Percentiles rank a stretch among this genome's conserved stretches.
Evolutionary conservation across 129 eudicot species (phyloP).

Genomic region (Glebionis coronaria): DNA sequence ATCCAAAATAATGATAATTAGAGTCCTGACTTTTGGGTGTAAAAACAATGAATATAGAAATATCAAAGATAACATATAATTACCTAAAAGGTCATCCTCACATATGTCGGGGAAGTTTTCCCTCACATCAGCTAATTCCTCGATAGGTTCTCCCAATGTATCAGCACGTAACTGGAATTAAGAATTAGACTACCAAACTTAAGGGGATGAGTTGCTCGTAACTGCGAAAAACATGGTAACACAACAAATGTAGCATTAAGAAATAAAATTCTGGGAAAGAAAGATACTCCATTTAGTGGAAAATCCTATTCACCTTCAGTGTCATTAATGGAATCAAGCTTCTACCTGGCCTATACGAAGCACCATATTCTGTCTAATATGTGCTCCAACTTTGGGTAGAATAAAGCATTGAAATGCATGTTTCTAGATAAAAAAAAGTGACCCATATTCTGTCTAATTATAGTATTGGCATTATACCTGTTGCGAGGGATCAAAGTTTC

Average conservation of each 20-base stretch:
- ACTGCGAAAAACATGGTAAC: not conserved
- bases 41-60: not conserved
- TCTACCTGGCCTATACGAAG: no score
- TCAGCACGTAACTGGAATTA: not conserved
- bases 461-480: no score
- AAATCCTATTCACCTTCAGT: no score
- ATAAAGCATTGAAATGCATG: no score
- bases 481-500: no score
- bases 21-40: not conserved
- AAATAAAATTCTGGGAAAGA: not conserved
- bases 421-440: no score
- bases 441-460: no score
- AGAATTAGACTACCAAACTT: not conserved
- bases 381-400: no score
- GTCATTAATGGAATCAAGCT: no score
- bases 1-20: constrained; percentile 1
- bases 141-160: constrained; percentile 12
- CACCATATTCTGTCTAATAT: no score
- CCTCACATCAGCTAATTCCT: constrained; percentile 1
- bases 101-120: constrained; percentile 19
- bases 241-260: not conserved
- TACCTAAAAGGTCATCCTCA: constrained; percentile 39
- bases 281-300: not conserved
- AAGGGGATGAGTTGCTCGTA: not conserved
- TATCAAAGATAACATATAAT: not conserved